Evolutionary conservation across 179 eudicot genomes (phyloP).

Genomic region (Silene vulgaris): DNA sequence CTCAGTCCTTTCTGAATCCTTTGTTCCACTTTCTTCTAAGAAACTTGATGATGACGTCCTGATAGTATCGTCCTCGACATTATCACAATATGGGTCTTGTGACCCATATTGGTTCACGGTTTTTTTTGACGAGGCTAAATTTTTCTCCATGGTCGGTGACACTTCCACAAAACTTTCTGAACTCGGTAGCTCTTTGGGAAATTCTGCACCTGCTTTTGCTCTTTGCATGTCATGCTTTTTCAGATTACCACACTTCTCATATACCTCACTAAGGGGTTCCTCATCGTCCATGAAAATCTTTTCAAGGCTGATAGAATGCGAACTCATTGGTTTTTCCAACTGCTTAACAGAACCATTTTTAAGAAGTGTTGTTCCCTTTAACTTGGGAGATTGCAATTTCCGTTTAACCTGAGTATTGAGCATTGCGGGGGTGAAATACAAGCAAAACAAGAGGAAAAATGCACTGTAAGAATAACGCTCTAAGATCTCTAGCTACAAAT

Average conservation of each 20-base stretch:
- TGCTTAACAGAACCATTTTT: conserved; percentile 12
- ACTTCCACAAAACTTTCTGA: conserved; percentile 1
- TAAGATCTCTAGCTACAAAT: neutral
- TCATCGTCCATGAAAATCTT: conserved; percentile 19
- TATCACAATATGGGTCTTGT: neutral
- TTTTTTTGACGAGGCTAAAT: neutral
- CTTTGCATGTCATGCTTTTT: conserved; percentile 16
- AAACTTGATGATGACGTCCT: neutral
- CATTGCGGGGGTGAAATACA: neutral
- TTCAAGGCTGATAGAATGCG: conserved; percentile 12
- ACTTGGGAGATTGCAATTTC: conserved; percentile 11
- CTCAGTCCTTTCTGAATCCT: neutral
- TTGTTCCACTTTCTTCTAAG: neutral
- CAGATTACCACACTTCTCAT: conserved; percentile 11
- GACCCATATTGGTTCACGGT: neutral
- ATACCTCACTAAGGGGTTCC: conserved; percentile 21
- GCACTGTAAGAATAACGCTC: neutral
- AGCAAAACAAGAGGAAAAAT: neutral
- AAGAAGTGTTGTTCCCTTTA: conserved; percentile 9
- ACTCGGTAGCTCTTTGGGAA: neutral
- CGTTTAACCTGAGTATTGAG: conserved; percentile 16
- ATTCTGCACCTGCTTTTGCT: neutral
- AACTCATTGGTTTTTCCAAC: conserved; percentile 11
- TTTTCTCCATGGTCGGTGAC: conserved; percentile 1
- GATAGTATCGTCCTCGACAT: conserved; percentile 1